Evolutionary conservation across 1,284 basidiomycete genomes (phyloP).

Genomic region (Trametes pubescens): DNA sequence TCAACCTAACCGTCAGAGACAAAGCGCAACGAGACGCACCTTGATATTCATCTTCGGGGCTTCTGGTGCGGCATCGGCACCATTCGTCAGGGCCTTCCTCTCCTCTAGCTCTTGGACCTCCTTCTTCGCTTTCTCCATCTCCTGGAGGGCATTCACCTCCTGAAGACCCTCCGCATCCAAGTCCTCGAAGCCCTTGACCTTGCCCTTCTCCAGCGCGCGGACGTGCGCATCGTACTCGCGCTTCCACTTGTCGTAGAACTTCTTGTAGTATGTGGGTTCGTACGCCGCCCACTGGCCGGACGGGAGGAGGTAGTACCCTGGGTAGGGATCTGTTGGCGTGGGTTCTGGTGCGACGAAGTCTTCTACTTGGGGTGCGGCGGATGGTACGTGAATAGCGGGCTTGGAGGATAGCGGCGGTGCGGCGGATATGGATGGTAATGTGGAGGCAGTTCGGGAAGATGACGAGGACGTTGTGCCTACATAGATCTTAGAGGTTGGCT

Average conservation of each 20-base stretch:
- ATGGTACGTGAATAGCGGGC: constrained; percentile 46
- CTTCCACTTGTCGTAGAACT: constrained; percentile 77
- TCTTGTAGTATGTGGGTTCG: constrained; percentile 79
- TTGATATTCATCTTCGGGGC: constrained; percentile 80
- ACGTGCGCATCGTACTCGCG: constrained; percentile 73
- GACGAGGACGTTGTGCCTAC: constrained; percentile 33
- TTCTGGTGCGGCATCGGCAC: constrained; percentile 57
- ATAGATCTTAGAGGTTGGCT: background rate
- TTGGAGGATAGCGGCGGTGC: constrained; percentile 36
- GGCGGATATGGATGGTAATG: constrained; percentile 36
- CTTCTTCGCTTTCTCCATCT: constrained; percentile 77
- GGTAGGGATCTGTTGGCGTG: constrained; percentile 79
- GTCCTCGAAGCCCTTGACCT: constrained; percentile 71
- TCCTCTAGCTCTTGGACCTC: constrained; percentile 78
- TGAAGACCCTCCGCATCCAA: constrained; percentile 61
- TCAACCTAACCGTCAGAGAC: constrained; percentile 9
- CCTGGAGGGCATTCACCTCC: constrained; percentile 72
- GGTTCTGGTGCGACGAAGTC: constrained; percentile 82
- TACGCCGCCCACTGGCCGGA: constrained; percentile 83
- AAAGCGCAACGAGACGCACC: constrained; percentile 47
- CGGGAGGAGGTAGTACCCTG: constrained; percentile 88
- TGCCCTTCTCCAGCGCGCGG: constrained; percentile 72
- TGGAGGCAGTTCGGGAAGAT: constrained; percentile 19
- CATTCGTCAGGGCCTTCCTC: constrained; percentile 72
- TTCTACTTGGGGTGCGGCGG: constrained; percentile 73